These are phyloP conservation scores for Catharanthus roseus DNA, from an alignment of 257 asterid genomes.

Conservation along the genomic window DNA sequence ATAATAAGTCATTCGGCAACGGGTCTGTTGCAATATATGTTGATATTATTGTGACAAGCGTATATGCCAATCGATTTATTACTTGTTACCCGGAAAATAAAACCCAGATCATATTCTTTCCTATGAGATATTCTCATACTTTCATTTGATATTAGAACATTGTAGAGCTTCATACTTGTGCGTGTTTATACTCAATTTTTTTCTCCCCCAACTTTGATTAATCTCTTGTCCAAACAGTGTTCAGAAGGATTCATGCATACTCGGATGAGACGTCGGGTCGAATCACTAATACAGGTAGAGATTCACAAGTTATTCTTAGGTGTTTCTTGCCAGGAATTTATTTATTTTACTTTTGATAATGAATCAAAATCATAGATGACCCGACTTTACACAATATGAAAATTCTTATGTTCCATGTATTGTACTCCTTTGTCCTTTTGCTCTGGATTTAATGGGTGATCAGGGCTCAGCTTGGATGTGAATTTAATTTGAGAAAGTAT, in stretches of 20 bases:
- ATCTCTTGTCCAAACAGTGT: conserved; percentile 46
- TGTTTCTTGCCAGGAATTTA: neutral
- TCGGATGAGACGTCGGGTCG: conserved; percentile 96
- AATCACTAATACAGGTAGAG: conserved; percentile 77
- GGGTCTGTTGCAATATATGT: neutral
- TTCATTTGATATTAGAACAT: neutral
- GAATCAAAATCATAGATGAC: neutral
- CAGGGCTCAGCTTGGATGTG: too few relatives aligned
- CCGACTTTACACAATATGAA: neutral
- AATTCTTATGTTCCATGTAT: neutral
- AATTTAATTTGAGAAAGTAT: conserved; percentile 38
- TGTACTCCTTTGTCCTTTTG: neutral
- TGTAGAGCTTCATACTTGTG: neutral
- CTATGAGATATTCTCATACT: neutral
- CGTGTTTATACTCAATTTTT: neutral
- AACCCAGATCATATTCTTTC: neutral
- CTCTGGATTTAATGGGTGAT: neutral
- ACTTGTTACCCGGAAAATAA: neutral
- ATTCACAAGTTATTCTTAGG: neutral
- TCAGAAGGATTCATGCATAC: conserved; percentile 99
- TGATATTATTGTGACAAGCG: neutral
- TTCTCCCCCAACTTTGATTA: neutral
- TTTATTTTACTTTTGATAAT: neutral
- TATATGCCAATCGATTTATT: neutral
- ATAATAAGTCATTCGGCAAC: neutral